These are phyloP conservation scores for Pseudocercospora eumusae DNA, from an alignment of 2,329 filamentous ascomycete genomes.

Conservation along the genomic window DNA sequence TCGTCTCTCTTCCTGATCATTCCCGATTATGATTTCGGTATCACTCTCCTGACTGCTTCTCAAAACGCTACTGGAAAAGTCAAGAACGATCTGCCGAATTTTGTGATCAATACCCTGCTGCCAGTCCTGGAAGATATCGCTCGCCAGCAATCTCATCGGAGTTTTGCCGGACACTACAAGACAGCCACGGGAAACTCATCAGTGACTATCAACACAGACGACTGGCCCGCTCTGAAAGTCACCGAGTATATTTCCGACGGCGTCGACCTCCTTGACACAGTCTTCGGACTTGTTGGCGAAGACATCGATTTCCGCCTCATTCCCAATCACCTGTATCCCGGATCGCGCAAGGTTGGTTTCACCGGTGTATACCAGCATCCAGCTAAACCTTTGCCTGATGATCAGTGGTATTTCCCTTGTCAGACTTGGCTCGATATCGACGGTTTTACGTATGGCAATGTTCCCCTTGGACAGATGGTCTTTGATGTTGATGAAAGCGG, in stretches of 20 bases:
- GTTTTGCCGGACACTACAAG: conserved; percentile 36
- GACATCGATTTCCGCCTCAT: conserved; percentile 30
- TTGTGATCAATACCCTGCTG: conserved; percentile 29
- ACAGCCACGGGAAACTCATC: conserved; percentile 19
- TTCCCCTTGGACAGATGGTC: conserved; percentile 25
- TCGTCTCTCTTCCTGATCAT: conserved; percentile 43
- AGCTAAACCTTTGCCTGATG: conserved; percentile 21
- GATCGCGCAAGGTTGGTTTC: conserved; percentile 19
- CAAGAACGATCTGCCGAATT: conserved; percentile 23
- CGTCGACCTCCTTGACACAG: conserved; percentile 36
- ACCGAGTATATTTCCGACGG: conserved; percentile 39
- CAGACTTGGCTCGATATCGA: conserved; percentile 28
- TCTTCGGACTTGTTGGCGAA: conserved; percentile 21
- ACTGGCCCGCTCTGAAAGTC: conserved; percentile 37
- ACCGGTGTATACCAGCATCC: conserved; percentile 23
- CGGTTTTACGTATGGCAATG: conserved; percentile 29
- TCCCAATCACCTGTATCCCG: conserved; percentile 33
- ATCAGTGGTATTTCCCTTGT: conserved; percentile 22
- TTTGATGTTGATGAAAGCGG: conserved; percentile 30
- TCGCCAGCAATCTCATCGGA: conserved; percentile 32
- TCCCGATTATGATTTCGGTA: conserved; percentile 51
- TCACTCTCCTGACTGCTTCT: conserved; percentile 45
- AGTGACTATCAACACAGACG: conserved; percentile 32
- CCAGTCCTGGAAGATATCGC: conserved; percentile 36
- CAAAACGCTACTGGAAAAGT: conserved; percentile 17